Conservation (phyloP, 352 stramenopile species). For the Phytophthora nicotianae region DNA sequence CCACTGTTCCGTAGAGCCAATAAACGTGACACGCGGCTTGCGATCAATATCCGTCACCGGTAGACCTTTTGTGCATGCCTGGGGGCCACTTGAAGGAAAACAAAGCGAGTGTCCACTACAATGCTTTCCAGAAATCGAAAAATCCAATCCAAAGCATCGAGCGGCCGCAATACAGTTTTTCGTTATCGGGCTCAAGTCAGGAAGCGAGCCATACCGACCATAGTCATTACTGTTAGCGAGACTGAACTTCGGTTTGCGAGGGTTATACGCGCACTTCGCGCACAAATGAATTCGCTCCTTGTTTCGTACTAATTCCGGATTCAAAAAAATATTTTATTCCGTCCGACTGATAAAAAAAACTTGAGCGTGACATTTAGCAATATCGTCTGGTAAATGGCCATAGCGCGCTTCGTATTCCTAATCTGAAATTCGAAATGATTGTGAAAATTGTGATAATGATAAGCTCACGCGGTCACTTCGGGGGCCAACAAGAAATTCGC, state of each 20-base stretch:
- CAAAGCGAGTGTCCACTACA: background rate
- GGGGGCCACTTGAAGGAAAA: background rate
- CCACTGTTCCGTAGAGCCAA: background rate
- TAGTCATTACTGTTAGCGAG: background rate
- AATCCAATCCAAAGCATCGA: background rate
- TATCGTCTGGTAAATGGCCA: background rate
- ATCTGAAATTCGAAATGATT: background rate
- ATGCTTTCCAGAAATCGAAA: background rate
- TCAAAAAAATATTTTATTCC: background rate
- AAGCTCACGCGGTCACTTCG: background rate
- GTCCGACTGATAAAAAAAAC: background rate
- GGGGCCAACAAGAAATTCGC: background rate
- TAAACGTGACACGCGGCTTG: background rate
- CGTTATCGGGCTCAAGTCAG: background rate
- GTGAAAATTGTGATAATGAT: background rate
- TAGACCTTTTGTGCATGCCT: background rate
- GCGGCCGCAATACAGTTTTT: background rate
- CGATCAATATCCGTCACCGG: background rate
- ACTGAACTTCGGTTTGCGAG: conserved; percentile 1
- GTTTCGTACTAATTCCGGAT: background rate
- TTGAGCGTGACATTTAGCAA: background rate
- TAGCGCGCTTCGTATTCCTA: background rate
- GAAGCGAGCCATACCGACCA: background rate
- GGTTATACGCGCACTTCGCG: background rate
- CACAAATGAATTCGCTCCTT: background rate